These are phyloP conservation scores for Xerocomus cyaneibrunnescens DNA, from an alignment of 1,284 basidiomycete species.

Conservation along the genomic window DNA sequence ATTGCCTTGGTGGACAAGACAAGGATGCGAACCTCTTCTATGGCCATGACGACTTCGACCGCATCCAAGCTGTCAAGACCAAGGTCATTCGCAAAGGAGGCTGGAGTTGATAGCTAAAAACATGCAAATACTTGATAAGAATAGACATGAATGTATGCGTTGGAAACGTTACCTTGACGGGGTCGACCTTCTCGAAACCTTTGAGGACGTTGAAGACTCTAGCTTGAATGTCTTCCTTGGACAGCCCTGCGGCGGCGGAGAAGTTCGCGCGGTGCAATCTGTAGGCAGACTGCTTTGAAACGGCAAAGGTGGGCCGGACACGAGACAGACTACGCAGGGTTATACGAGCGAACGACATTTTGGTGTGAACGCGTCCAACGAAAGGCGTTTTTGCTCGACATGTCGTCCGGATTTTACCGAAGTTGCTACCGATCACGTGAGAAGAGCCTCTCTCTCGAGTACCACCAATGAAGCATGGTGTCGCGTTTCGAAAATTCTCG, in stretches of 20 bases:
- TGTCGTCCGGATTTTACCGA: slow-evolving; percentile 30
- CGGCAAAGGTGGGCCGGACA: slow-evolving; percentile 36
- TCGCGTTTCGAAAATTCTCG: slow-evolving; percentile 86
- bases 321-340: slow-evolving; percentile 43
- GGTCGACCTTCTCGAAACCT: slow-evolving; percentile 94
- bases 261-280: slow-evolving; percentile 55
- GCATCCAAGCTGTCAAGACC: slow-evolving; percentile 96
- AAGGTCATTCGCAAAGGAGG: slow-evolving; percentile 87
- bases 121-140: slow-evolving; percentile 7
- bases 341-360: slow-evolving; percentile 55
- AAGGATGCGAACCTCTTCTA: slow-evolving; percentile 80
- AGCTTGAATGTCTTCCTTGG: slow-evolving; percentile 74
- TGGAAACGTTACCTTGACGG: slow-evolving; percentile 60
- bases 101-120: slow-evolving; percentile 65
- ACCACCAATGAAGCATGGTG: slow-evolving; percentile 81
- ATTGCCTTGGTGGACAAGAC: neutral
- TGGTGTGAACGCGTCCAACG: slow-evolving; percentile 22
- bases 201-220: slow-evolving; percentile 90
- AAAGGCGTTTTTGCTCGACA: neutral
- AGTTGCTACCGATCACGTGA: slow-evolving; percentile 4
- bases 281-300: slow-evolving; percentile 35
- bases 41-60: slow-evolving; percentile 99
- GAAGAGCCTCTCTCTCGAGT: slow-evolving; percentile 8
- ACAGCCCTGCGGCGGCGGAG: slow-evolving; percentile 75
- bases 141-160: slow-evolving; percentile 3